Base-by-base conservation (phyloP, 2,329 filamentous ascomycete genomes). In the Arthrinium puccinioides region DNA sequence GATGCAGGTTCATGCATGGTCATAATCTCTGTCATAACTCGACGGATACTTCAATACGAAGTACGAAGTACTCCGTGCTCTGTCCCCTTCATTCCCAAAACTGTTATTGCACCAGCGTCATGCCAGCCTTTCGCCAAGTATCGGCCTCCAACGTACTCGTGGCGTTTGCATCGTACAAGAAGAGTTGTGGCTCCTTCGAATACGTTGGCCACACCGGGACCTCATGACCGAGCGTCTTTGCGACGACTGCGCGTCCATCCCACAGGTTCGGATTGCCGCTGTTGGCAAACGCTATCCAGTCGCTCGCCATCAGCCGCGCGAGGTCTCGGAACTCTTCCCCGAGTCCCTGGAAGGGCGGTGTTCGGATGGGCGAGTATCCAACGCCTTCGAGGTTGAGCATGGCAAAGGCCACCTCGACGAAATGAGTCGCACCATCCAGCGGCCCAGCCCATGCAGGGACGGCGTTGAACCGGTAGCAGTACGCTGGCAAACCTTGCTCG, bases 331-430 rank as follows among this genome's bases (percentile, higher is more conserved):
- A 70, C 2, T 59, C 61, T 36, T 62, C 48, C 1, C 69, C 62
- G 48, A 62, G 57, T 30, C 57, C 57, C 21, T 46, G 58, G 26
- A 69, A 64, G 1, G 66, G 66, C 38, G 57, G 59, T 1, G 32
- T 42, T 9, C 13, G 28, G 28, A 18, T 30, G 2, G 45, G 53
- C 28, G 28, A 15, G 40, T 70, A 73, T 2, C 72, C 71, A 3
- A 57, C 43, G 1, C 71, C 73, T 5, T 61, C 43, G 6, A 64
- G 51, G 44, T 79, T 77, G 44, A 72, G 51, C 34, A 78, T 70
- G 8, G 76, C 71, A 43, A 74, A 74, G 1, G 64, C 60, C 0
- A 75, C 67, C 49, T 76, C 70, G 38, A 67, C 54, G 50, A 66
- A 66, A 44, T 69, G 65, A 26, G 53, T 52, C 4, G 50, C 48